A percentile compares a stretch with the other conserved stretches of the same genome.
phyloP scores from a whole-genome alignment of 75 land plant genomes.

The Sequoia sempervirens region DNA sequence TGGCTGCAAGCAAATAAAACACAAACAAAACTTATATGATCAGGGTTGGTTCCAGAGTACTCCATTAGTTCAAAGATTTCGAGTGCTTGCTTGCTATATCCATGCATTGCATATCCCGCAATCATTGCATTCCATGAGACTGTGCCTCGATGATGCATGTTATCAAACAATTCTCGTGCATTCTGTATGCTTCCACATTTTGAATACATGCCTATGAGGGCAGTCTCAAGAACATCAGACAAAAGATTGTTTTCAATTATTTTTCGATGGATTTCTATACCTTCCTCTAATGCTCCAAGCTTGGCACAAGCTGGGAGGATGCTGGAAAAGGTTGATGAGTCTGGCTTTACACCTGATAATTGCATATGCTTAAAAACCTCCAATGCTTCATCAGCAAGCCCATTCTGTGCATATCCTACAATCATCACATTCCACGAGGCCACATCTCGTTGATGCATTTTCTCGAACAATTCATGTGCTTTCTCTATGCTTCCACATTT shows the following conservation, averaged over 20 bases:
- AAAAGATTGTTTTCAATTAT: neutral
- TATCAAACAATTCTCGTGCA: slow-evolving; percentile 15
- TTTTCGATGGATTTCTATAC: slow-evolving; percentile 8
- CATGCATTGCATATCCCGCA: slow-evolving; percentile 14
- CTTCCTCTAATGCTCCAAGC: slow-evolving; percentile 13
- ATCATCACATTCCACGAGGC: slow-evolving; percentile 8
- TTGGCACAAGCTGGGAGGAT: slow-evolving; percentile 16
- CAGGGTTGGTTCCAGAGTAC: slow-evolving; percentile 10
- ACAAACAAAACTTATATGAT: too few relatives aligned
- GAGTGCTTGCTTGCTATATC: too few relatives aligned
- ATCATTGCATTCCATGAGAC: slow-evolving; percentile 32
- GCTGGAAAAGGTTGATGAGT: slow-evolving; percentile 13
- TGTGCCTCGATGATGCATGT: slow-evolving; percentile 7
- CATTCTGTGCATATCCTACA: slow-evolving; percentile 6
- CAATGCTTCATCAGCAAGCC: slow-evolving; percentile 12
- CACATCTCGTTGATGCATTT: slow-evolving; percentile 4
- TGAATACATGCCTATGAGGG: slow-evolving; percentile 23
- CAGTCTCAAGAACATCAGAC: slow-evolving; percentile 9
- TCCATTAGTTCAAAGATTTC: too few relatives aligned
- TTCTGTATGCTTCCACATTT: slow-evolving; percentile 27
- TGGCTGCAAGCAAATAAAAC: too few relatives aligned
- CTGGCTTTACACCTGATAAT: slow-evolving; percentile 7
- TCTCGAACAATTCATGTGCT: slow-evolving; percentile 12
- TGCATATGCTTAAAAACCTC: slow-evolving; percentile 25
- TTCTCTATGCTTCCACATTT: slow-evolving; percentile 14